phyloP scores from a whole-genome alignment of 805 yeast genomes.

The Saturnispora gosingensis region DNA sequence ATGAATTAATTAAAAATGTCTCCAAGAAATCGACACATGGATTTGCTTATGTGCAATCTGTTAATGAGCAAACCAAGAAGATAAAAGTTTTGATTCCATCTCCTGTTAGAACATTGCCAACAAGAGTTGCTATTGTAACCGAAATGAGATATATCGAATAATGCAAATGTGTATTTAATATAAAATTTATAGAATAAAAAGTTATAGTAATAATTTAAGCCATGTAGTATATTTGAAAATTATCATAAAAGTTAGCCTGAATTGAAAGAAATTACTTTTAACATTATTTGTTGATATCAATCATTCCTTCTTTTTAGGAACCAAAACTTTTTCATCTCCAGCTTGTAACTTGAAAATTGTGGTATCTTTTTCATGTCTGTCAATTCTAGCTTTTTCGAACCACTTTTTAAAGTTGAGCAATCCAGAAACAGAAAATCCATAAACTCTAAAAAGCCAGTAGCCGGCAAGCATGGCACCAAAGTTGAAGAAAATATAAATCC shows the following conservation, averaged over 20 bases:
- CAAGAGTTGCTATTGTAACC: slow-evolving; percentile 64
- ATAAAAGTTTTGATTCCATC: slow-evolving; percentile 73
- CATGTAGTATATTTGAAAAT: neutral
- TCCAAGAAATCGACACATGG: slow-evolving; percentile 46
- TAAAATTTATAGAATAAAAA: neutral
- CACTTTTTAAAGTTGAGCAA: slow-evolving; percentile 28
- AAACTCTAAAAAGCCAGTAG: slow-evolving; percentile 31
- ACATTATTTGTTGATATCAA: neutral
- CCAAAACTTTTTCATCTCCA: slow-evolving; percentile 30
- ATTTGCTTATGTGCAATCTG: slow-evolving; percentile 50
- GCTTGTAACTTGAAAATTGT: slow-evolving; percentile 32
- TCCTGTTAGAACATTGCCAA: slow-evolving; percentile 72
- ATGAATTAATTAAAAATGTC: slow-evolving; percentile 5
- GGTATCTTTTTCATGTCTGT: slow-evolving; percentile 38
- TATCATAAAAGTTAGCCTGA: neutral
- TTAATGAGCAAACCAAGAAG: slow-evolving; percentile 62
- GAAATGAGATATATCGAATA: slow-evolving; percentile 76
- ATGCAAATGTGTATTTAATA: slow-evolving; percentile 4
- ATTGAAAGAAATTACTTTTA: neutral
- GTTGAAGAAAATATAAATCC: slow-evolving; percentile 50
- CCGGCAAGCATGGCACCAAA: slow-evolving; percentile 31
- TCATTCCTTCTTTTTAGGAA: slow-evolving; percentile 15
- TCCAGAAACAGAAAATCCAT: slow-evolving; percentile 26
- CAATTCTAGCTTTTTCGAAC: slow-evolving; percentile 33
- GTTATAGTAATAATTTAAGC: neutral